These are phyloP conservation scores for Helicostylum pulchrum DNA, from an alignment of 192 early-diverging fungal genomes.

Conservation along the genomic window DNA sequence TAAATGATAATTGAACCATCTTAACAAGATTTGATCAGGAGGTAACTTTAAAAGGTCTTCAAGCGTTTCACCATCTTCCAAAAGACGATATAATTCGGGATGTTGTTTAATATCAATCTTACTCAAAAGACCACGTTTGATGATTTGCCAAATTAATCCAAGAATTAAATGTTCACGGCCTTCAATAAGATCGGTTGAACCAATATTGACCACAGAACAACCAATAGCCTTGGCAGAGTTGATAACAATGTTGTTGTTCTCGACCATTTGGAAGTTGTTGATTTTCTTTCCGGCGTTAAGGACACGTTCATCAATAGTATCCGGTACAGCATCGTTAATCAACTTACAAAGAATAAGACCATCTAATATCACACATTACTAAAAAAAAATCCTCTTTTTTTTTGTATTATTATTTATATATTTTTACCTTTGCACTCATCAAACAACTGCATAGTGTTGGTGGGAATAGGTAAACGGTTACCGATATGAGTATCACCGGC, in stretches of 20 bases:
- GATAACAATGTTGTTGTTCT: constrained; percentile 98
- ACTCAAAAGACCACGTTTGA: constrained; percentile 93
- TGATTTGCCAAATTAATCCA: constrained; percentile 98
- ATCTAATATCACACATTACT: constrained; percentile 38
- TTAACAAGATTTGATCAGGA: constrained; percentile 92
- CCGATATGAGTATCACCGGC: constrained; percentile 79
- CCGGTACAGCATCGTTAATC: constrained; percentile 95
- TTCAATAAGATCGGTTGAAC: constrained; percentile 94
- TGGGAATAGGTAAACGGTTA: constrained; percentile 88
- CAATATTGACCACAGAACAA: constrained; percentile 97
- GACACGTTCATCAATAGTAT: constrained; percentile 99
- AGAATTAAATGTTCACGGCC: constrained; percentile 95
- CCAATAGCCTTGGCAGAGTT: constrained; percentile 99
- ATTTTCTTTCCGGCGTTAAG: constrained; percentile 88
- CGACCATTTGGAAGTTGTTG: constrained; percentile 93
- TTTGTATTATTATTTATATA: background rate
- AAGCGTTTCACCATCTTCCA: constrained; percentile 89
- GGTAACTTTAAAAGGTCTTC: constrained; percentile 94
- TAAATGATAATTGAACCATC: constrained; percentile 99
- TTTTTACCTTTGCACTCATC: constrained; percentile 82
- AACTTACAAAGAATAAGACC: constrained; percentile 95
- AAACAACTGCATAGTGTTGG: constrained; percentile 94
- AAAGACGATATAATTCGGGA: constrained; percentile 93
- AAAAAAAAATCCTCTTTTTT: background rate
- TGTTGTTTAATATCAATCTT: constrained; percentile 98